These are phyloP conservation scores for Arabidopsis arenosa DNA, from an alignment of 345 rosid genomes.

Conservation along the genomic window DNA sequence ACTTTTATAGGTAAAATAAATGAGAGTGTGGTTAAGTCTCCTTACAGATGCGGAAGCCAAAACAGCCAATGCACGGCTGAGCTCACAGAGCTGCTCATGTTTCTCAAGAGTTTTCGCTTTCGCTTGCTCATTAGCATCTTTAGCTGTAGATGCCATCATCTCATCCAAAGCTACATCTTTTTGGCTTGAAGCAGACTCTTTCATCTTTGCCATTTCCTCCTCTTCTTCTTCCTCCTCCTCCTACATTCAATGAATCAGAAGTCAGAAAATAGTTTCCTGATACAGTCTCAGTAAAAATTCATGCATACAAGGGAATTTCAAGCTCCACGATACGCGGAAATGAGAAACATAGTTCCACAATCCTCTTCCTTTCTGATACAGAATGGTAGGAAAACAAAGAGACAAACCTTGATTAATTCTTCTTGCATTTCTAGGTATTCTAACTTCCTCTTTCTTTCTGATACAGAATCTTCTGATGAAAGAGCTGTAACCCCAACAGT, in stretches of 20 bases:
- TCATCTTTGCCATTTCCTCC: constrained; percentile 87
- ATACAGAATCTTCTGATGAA: constrained; percentile 87
- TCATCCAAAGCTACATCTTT: constrained; percentile 86
- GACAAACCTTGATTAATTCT: constrained; percentile 84
- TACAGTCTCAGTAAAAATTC: constrained; percentile 3
- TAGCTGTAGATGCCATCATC: constrained; percentile 70
- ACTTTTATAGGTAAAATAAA: constrained; percentile 4
- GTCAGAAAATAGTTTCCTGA: not conserved
- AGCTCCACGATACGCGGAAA: not conserved
- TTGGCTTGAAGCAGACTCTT: constrained; percentile 65
- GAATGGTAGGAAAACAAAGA: constrained; percentile 19
- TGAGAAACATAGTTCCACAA: constrained; percentile 5
- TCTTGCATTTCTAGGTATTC: constrained; percentile 97
- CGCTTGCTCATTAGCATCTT: constrained; percentile 74
- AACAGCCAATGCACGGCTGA: constrained; percentile 94
- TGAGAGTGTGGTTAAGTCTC: constrained; percentile 27
- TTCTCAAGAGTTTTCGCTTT: constrained; percentile 86
- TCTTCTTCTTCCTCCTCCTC: constrained; percentile 93
- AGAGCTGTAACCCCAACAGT: constrained; percentile 88
- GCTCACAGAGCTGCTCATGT: constrained; percentile 97
- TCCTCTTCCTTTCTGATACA: not conserved
- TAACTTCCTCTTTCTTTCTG: constrained; percentile 94
- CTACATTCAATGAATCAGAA: constrained; percentile 26
- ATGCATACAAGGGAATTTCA: not conserved
- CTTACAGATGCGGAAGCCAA: constrained; percentile 97